Percentiles rank a stretch among this genome's conserved stretches.
Conservation (phyloP, 495 filamentous ascomycete species). For the Penicillium pancosmium region DNA sequence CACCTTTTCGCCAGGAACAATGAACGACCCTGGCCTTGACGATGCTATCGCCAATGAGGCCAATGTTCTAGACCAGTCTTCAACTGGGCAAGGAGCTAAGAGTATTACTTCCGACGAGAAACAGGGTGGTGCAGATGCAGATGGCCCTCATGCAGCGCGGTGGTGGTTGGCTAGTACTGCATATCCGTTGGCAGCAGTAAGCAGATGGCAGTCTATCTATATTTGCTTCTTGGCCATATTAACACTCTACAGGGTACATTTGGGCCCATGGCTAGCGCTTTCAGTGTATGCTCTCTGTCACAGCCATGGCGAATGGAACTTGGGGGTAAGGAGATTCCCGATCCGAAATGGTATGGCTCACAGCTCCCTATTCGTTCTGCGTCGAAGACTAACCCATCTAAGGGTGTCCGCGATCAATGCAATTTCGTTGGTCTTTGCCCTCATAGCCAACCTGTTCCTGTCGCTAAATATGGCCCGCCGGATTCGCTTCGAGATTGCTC, state of each 20-base stretch:
- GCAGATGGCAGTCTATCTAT: constrained; percentile 1
- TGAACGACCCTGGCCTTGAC: constrained; percentile 66
- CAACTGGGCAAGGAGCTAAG: constrained; percentile 30
- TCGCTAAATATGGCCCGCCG: constrained; percentile 74
- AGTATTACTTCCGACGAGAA: constrained; percentile 22
- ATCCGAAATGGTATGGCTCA: constrained; percentile 68
- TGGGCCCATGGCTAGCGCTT: constrained; percentile 80
- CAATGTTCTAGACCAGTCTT: constrained; percentile 45
- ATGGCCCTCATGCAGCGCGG: constrained; percentile 39
- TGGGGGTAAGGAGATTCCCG: constrained; percentile 55
- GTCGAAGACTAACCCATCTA: not conserved
- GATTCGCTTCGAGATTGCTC: constrained; percentile 56
- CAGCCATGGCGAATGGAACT: constrained; percentile 71
- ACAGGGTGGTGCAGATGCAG: not conserved
- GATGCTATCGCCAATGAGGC: constrained; percentile 54
- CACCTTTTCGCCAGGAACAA: constrained; percentile 22
- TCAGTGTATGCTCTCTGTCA: constrained; percentile 78
- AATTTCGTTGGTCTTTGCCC: constrained; percentile 68
- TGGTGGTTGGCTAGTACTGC: constrained; percentile 90
- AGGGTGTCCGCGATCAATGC: constrained; percentile 75
- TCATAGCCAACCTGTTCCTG: constrained; percentile 71
- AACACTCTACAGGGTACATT: constrained; percentile 60
- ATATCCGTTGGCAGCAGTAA: constrained; percentile 72
- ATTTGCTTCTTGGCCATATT: constrained; percentile 1
- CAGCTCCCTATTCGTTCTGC: not conserved